A percentile compares a stretch with the other conserved stretches of the same genome.
Evolutionary conservation across 257 asterid species (phyloP).

Genomic region (Thymus mandschuricus): DNA sequence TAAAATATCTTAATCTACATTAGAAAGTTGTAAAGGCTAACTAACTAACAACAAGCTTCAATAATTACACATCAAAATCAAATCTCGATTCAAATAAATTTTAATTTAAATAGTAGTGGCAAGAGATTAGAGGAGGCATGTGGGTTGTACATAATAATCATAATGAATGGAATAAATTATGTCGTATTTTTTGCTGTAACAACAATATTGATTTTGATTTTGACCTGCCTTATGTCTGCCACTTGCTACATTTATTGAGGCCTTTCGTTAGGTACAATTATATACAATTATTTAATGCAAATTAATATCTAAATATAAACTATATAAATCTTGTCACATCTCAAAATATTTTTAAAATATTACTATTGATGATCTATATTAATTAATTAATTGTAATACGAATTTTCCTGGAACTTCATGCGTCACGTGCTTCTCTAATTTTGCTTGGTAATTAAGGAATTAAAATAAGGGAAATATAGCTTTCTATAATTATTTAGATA

Average conservation of each 20-base stretch:
- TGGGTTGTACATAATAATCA: neutral
- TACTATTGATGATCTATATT: neutral
- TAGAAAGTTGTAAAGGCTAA: too few species aligned
- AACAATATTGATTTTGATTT: slow-evolving; percentile 19
- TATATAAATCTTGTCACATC: neutral
- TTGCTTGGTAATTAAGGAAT: neutral
- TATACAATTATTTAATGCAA: neutral
- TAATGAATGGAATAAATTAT: neutral
- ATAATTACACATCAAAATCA: neutral
- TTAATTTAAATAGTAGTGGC: too few species aligned
- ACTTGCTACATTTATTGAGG: slow-evolving; percentile 7
- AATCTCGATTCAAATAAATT: neutral
- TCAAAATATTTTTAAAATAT: neutral
- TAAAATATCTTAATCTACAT: too few species aligned
- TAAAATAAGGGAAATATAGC: too few species aligned
- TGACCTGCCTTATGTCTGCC: slow-evolving; percentile 6
- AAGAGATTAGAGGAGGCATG: too few species aligned
- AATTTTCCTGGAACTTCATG: neutral
- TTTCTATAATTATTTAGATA: too few species aligned
- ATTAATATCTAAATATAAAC: neutral
- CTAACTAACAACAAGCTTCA: neutral
- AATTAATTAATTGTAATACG: neutral
- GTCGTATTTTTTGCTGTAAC: neutral
- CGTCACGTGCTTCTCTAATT: neutral
- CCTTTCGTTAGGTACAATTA: neutral